Conservation (phyloP, 2,329 filamentous ascomycete species). For the Huntiella abstrusa region DNA sequence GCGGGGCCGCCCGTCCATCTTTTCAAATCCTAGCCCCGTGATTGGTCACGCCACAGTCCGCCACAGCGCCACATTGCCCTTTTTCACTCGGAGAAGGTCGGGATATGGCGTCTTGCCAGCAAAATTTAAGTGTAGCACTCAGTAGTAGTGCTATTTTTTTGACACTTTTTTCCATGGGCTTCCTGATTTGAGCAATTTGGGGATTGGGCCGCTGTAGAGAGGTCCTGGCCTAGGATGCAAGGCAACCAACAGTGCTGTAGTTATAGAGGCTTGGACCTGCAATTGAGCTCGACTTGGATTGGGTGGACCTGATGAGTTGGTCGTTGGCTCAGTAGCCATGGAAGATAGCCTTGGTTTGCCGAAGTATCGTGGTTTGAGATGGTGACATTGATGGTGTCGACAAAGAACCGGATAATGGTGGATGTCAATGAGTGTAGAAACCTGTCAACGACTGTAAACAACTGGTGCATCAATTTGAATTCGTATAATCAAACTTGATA, state of each 20-base stretch:
- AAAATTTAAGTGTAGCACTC: too few species aligned
- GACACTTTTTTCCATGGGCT: conserved; percentile 1
- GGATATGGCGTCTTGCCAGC: conserved; percentile 16
- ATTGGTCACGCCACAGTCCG: conserved; percentile 18
- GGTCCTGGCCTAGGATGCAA: conserved; percentile 20
- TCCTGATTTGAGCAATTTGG: too few species aligned
- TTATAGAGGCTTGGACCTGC: conserved; percentile 16
- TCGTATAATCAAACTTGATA: too few species aligned
- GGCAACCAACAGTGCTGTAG: conserved; percentile 15
- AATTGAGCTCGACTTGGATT: conserved; percentile 23
- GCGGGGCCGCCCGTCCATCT: conserved; percentile 5
- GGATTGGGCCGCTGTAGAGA: too few species aligned
- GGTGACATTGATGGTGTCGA: background rate
- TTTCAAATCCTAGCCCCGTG: conserved; percentile 13
- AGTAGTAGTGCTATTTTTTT: conserved; percentile 7
- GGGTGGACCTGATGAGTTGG: conserved; percentile 5
- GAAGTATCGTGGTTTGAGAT: too few species aligned
- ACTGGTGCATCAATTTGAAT: too few species aligned
- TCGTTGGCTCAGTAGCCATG: too few species aligned
- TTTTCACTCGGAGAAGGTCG: conserved; percentile 22
- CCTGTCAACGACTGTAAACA: too few species aligned
- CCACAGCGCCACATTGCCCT: conserved; percentile 16
- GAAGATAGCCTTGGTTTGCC: too few species aligned
- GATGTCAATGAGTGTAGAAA: too few species aligned
- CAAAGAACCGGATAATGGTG: too few species aligned